Conservation (phyloP, 441 rosid species). For the Kokia cookei region DNA sequence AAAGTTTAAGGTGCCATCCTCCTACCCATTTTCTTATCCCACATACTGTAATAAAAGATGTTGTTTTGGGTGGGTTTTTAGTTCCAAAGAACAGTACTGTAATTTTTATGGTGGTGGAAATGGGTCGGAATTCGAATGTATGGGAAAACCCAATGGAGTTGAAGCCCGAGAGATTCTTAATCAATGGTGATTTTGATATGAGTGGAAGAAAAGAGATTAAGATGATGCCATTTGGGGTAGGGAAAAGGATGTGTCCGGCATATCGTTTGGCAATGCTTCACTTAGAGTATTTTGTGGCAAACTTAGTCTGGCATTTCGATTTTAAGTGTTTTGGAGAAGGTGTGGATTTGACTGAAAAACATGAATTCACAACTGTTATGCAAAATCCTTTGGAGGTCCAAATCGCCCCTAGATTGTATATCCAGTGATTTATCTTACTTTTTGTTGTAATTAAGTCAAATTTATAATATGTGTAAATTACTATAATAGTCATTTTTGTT, state of each 20-base stretch:
- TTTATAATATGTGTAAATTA: too few relatives aligned
- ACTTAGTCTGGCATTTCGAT: slow-evolving; percentile 16
- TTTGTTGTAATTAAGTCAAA: too few relatives aligned
- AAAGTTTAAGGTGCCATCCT: slow-evolving; percentile 26
- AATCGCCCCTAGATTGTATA: background rate
- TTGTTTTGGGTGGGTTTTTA: background rate
- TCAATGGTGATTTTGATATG: background rate
- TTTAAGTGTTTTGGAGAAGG: slow-evolving; percentile 15
- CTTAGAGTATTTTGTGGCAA: background rate
- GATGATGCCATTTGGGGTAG: background rate
- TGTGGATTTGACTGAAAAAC: slow-evolving; percentile 26
- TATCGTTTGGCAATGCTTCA: background rate
- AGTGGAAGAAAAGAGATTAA: background rate
- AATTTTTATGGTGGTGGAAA: background rate
- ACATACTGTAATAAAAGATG: slow-evolving; percentile 13
- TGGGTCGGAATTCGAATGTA: too few relatives aligned
- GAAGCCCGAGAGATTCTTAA: too few relatives aligned
- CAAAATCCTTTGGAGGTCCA: slow-evolving; percentile 21
- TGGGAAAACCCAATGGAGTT: too few relatives aligned
- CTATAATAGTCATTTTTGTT: too few relatives aligned
- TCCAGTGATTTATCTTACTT: background rate
- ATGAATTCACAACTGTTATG: slow-evolving; percentile 32
- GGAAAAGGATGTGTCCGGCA: background rate
- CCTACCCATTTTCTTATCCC: slow-evolving; percentile 24
- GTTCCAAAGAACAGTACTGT: slow-evolving; percentile 8